Evolutionary conservation across 345 rosid species (phyloP).

Genomic region (Geranium brycei): DNA sequence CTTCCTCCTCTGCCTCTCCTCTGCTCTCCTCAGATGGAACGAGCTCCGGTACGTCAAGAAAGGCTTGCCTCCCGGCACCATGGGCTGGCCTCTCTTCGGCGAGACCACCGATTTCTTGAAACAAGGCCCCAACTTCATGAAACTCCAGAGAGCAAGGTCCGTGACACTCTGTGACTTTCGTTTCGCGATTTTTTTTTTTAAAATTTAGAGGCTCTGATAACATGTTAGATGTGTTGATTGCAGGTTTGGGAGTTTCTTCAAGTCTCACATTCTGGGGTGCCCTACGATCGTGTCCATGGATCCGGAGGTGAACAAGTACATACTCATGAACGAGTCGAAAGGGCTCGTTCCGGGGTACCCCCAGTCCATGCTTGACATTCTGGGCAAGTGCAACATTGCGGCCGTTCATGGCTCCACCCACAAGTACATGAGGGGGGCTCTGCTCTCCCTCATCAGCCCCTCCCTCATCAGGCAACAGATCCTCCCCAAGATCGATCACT

Average conservation of each 20-base stretch:
- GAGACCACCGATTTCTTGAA: conserved; percentile 94
- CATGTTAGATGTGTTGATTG: background rate
- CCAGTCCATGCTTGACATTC: conserved; percentile 82
- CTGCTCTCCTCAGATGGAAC: conserved; percentile 70
- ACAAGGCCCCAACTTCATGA: conserved; percentile 95
- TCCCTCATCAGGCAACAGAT: conserved; percentile 61
- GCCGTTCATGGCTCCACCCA: conserved; percentile 90
- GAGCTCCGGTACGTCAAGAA: conserved; percentile 58
- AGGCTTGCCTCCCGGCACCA: conserved; percentile 89
- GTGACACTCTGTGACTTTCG: background rate
- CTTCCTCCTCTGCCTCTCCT: conserved; percentile 41
- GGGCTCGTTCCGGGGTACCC: conserved; percentile 97
- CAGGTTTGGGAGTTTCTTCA: conserved; percentile 82
- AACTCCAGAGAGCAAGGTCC: conserved; percentile 70
- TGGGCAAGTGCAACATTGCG: conserved; percentile 85
- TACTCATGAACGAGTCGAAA: conserved; percentile 74
- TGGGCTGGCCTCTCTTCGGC: conserved; percentile 98
- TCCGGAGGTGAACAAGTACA: conserved; percentile 75
- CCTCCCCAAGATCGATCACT: conserved; percentile 70
- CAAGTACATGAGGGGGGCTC: conserved; percentile 76
- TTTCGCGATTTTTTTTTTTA: background rate
- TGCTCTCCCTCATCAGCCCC: conserved; percentile 60
- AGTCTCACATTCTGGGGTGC: conserved; percentile 83
- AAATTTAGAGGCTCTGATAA: background rate
- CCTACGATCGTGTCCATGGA: conserved; percentile 95